Percentiles rank a stretch among this genome's conserved stretches.
These are phyloP conservation scores for Alternaria arbusti DNA, from an alignment of 2,329 filamentous ascomycete species.

Conservation along the genomic window DNA sequence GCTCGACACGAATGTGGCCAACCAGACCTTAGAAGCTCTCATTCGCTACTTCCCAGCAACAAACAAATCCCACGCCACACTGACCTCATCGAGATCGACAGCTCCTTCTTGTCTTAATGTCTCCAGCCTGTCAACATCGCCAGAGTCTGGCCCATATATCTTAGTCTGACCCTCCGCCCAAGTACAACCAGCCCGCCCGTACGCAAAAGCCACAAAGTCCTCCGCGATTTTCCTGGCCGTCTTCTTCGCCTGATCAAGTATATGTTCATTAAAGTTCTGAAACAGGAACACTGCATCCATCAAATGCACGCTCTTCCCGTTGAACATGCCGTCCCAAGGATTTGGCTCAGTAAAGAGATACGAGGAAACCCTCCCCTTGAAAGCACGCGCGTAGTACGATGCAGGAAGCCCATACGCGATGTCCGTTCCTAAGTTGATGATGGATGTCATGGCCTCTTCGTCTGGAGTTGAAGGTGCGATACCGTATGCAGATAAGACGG, in stretches of 20 bases:
- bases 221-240: conserved; percentile 17
- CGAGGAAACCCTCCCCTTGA: conserved; percentile 20
- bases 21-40: neutral
- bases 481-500: conserved; percentile 48
- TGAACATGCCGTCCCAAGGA: conserved; percentile 34
- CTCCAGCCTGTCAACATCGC: conserved; percentile 15
- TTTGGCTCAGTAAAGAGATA: conserved; percentile 34
- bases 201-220: conserved; percentile 30
- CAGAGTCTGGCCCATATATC: conserved; percentile 10
- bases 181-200: conserved; percentile 14
- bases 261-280: conserved; percentile 29
- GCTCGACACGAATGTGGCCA: neutral
- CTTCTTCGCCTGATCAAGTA: conserved; percentile 2
- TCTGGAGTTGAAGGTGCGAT: conserved; percentile 44
- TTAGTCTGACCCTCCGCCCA: conserved; percentile 3
- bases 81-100: conserved; percentile 27
- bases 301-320: conserved; percentile 31
- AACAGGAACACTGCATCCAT: conserved; percentile 39
- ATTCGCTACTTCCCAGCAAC: conserved; percentile 13
- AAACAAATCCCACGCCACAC: conserved; percentile 29
- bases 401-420: conserved; percentile 53
- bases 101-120: conserved; percentile 16
- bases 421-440: conserved; percentile 54
- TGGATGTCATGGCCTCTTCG: conserved; percentile 43
- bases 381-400: conserved; percentile 42